Evolutionary conservation across 345 rosid species (phyloP).

Genomic region (Alliaria petiolata): DNA sequence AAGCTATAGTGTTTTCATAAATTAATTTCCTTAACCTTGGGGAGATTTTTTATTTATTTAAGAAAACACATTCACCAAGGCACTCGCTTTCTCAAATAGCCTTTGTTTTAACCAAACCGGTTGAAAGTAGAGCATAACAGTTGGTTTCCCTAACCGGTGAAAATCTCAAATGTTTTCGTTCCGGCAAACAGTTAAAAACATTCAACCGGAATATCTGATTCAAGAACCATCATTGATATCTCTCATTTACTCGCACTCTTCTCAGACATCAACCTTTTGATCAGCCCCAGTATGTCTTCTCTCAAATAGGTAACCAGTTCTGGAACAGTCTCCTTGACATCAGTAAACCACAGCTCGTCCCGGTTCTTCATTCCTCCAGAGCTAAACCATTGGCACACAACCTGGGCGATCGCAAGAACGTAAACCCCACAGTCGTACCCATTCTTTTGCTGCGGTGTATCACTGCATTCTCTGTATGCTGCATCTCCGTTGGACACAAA

Average conservation of each 20-base stretch:
- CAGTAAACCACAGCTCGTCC: slow-evolving; percentile 54
- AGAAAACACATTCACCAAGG: no score
- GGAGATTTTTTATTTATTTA: not conserved
- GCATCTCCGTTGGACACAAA: slow-evolving; percentile 36
- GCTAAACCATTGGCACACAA: slow-evolving; percentile 54
- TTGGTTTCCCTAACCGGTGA: slow-evolving; percentile 6
- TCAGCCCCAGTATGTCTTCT: slow-evolving; percentile 51
- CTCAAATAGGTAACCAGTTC: slow-evolving; percentile 44
- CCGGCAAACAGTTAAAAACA: not conserved
- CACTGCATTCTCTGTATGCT: slow-evolving; percentile 37
- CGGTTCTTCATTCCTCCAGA: slow-evolving; percentile 24
- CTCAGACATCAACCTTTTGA: slow-evolving; percentile 44
- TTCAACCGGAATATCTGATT: not conserved
- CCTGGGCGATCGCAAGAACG: slow-evolving; percentile 54
- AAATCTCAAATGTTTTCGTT: not conserved
- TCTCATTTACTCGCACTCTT: slow-evolving; percentile 24
- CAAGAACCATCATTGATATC: not conserved
- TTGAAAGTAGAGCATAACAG: not conserved
- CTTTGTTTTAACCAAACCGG: not conserved
- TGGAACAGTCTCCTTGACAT: slow-evolving; percentile 57
- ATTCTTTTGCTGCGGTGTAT: slow-evolving; percentile 67
- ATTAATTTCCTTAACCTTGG: not conserved
- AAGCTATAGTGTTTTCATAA: no score
- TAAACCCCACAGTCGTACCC: slow-evolving; percentile 73
- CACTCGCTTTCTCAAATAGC: not conserved